Conservation (phyloP, 768 basidiomycete species). For the Xerocomus potaroensis region DNA sequence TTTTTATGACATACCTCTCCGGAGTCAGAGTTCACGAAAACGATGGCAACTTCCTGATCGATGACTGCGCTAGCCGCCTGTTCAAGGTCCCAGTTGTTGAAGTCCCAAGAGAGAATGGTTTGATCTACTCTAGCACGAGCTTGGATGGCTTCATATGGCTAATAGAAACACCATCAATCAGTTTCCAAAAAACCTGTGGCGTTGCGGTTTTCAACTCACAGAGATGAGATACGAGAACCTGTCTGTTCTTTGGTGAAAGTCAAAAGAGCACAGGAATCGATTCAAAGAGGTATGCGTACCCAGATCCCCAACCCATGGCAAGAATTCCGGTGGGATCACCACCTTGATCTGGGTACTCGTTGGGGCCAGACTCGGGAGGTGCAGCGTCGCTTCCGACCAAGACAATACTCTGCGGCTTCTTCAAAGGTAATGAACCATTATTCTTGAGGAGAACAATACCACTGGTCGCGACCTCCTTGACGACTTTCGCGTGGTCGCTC, state of each 20-base stretch:
- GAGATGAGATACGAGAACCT: slow-evolving; percentile 78
- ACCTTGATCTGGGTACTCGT: slow-evolving; percentile 60
- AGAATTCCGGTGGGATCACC: slow-evolving; percentile 63
- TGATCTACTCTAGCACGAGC: slow-evolving; percentile 60
- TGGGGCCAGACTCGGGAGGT: slow-evolving; percentile 63
- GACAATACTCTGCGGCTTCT: slow-evolving; percentile 54
- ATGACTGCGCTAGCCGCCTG: slow-evolving; percentile 46
- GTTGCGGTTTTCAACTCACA: slow-evolving; percentile 35
- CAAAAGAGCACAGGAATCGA: neutral
- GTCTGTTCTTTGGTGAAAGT: slow-evolving; percentile 42
- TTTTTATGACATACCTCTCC: slow-evolving; percentile 51
- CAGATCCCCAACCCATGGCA: slow-evolving; percentile 93
- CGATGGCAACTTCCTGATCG: slow-evolving; percentile 61
- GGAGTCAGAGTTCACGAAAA: slow-evolving; percentile 80
- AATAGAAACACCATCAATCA: neutral
- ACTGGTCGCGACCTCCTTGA: slow-evolving; percentile 58
- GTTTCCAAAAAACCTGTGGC: neutral
- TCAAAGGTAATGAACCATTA: slow-evolving; percentile 52
- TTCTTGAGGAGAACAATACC: slow-evolving; percentile 73
- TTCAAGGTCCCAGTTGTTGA: slow-evolving; percentile 63
- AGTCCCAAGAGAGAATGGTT: slow-evolving; percentile 61
- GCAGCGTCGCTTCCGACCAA: slow-evolving; percentile 64
- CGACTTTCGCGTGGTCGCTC: slow-evolving; percentile 48
- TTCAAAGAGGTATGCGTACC: slow-evolving; percentile 30
- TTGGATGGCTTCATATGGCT: slow-evolving; percentile 84